Conservation (phyloP, 352 stramenopile species). For the Phytopythium delawarense region DNA sequence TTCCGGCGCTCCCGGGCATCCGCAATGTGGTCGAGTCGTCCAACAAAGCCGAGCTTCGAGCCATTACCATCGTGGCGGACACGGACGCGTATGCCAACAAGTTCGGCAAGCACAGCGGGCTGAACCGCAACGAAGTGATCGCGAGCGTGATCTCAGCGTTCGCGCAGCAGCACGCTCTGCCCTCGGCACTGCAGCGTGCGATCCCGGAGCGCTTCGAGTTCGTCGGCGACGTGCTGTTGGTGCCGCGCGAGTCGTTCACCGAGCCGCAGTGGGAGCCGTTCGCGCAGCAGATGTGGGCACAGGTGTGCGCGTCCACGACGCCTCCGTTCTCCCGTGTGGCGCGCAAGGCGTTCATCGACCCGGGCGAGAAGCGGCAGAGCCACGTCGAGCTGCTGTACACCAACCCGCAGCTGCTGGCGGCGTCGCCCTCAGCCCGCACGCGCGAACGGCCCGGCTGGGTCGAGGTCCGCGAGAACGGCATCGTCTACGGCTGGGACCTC, state of each 20-base stretch:
- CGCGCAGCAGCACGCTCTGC: slow-evolving; percentile 42
- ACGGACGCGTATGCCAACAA: slow-evolving; percentile 71
- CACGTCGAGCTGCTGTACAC: slow-evolving; percentile 69
- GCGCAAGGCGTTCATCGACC: slow-evolving; percentile 76
- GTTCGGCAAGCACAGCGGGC: slow-evolving; percentile 58
- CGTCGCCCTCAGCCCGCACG: slow-evolving; percentile 17
- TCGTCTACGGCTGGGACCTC: slow-evolving; percentile 94
- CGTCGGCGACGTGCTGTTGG: slow-evolving; percentile 64
- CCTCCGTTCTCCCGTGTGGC: slow-evolving; percentile 67
- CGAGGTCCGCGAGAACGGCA: slow-evolving; percentile 91
- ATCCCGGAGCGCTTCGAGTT: slow-evolving; percentile 79
- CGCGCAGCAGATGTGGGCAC: slow-evolving; percentile 55
- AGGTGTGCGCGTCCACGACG: slow-evolving; percentile 49
- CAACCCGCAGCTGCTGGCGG: slow-evolving; percentile 32
- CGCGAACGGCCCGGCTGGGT: slow-evolving; percentile 61
- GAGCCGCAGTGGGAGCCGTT: slow-evolving; percentile 53
- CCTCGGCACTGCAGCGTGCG: slow-evolving; percentile 21
- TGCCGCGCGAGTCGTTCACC: slow-evolving; percentile 60
- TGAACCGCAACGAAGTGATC: slow-evolving; percentile 77
- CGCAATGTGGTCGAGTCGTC: slow-evolving; percentile 16
- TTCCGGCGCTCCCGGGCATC: slow-evolving; percentile 54
- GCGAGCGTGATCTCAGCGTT: slow-evolving; percentile 45
- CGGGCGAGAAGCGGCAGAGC: slow-evolving; percentile 77
- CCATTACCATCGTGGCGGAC: slow-evolving; percentile 40
- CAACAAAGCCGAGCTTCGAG: slow-evolving; percentile 25